A percentile compares a stretch with the other conserved stretches of the same genome.
Evolutionary conservation across 257 asterid genomes (phyloP).

Genomic region (Nyctanthes arbortristis): DNA sequence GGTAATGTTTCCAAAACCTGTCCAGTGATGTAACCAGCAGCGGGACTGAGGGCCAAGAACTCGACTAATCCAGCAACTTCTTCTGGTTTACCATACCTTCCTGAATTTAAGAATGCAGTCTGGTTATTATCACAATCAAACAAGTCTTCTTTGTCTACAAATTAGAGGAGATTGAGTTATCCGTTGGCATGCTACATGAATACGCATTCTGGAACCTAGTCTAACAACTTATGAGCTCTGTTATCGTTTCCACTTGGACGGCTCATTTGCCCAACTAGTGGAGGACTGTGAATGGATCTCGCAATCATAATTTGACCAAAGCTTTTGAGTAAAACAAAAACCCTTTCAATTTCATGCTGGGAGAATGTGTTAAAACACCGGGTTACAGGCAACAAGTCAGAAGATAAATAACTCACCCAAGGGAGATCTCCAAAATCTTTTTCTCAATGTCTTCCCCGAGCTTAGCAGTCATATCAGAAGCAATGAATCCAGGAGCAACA

Average conservation of each 20-base stretch:
- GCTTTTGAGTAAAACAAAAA: neutral
- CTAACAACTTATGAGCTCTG: neutral
- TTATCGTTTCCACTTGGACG: neutral
- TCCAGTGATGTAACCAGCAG: slow-evolving; percentile 89
- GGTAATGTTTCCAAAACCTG: slow-evolving; percentile 51
- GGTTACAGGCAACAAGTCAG: no score
- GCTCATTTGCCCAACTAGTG: neutral
- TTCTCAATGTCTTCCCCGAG: slow-evolving; percentile 78
- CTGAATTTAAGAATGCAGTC: slow-evolving; percentile 19
- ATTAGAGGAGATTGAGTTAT: neutral
- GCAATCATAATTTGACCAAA: neutral
- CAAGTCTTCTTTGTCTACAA: neutral
- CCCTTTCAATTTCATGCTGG: no score
- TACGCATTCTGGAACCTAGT: neutral
- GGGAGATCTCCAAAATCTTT: slow-evolving; percentile 74
- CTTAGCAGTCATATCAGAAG: slow-evolving; percentile 89
- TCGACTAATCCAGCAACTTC: slow-evolving; percentile 53
- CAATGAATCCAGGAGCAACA: slow-evolving; percentile 95
- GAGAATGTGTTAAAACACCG: no score
- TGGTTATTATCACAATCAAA: neutral
- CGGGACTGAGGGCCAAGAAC: slow-evolving; percentile 43
- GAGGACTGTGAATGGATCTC: neutral
- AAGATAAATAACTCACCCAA: slow-evolving; percentile 56
- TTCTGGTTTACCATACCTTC: slow-evolving; percentile 53
- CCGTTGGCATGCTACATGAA: neutral